Evolutionary conservation across 345 rosid species (phyloP).

Genomic region (Streptanthus diversifolius): DNA sequence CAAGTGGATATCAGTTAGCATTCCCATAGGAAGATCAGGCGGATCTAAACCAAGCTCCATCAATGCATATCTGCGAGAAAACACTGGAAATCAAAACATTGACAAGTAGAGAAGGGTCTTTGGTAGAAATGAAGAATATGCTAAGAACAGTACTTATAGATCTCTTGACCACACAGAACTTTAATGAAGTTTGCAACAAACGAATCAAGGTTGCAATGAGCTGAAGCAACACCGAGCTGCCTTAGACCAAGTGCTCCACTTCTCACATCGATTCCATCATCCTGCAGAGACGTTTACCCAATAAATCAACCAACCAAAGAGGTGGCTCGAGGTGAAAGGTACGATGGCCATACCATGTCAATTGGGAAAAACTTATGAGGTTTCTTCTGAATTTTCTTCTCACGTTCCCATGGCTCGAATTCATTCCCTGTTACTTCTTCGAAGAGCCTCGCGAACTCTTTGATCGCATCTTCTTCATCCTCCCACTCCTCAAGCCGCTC

Average conservation of each 20-base stretch:
- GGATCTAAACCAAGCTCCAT: slow-evolving; percentile 73
- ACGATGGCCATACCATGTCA: slow-evolving; percentile 56
- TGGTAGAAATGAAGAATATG: not conserved
- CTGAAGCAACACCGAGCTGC: slow-evolving; percentile 63
- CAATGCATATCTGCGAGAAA: slow-evolving; percentile 52
- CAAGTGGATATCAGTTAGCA: slow-evolving; percentile 60
- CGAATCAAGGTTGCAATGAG: slow-evolving; percentile 68
- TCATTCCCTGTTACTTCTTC: slow-evolving; percentile 77
- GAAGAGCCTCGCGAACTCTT: slow-evolving; percentile 60
- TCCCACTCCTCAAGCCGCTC: slow-evolving; percentile 80
- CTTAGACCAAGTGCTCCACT: slow-evolving; percentile 64
- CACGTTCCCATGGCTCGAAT: slow-evolving; percentile 82
- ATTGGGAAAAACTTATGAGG: slow-evolving; percentile 53
- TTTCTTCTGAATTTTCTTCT: slow-evolving; percentile 70
- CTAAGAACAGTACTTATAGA: slow-evolving; percentile 47
- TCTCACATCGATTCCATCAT: slow-evolving; percentile 71
- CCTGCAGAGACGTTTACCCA: slow-evolving; percentile 32
- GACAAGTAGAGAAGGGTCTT: not conserved
- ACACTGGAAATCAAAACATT: not conserved
- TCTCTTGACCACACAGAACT: slow-evolving; percentile 64
- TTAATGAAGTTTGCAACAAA: slow-evolving; percentile 59
- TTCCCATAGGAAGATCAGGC: slow-evolving; percentile 66
- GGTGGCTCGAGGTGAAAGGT: not conserved
- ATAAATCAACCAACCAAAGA: not conserved
- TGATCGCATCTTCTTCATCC: slow-evolving; percentile 47